Conservation (phyloP, 768 basidiomycete genomes). For the Hebeloma cylindrosporum region DNA sequence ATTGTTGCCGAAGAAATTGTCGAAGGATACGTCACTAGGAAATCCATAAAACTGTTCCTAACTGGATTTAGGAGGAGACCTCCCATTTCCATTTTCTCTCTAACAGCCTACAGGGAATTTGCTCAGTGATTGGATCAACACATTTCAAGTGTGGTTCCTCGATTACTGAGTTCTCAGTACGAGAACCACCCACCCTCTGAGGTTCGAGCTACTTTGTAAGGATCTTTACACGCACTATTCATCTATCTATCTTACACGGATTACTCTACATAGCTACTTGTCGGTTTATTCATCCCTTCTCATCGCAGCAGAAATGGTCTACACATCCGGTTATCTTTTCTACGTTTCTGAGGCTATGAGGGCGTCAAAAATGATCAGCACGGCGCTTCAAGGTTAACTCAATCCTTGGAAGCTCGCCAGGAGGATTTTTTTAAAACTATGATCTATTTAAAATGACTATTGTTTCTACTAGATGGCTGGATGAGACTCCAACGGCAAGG, state of each 20-base stretch:
- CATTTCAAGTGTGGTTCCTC: conserved; percentile 41
- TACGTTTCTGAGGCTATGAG: conserved; percentile 40
- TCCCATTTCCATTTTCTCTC: conserved; percentile 32
- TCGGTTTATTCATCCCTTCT: conserved; percentile 34
- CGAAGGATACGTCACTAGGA: conserved; percentile 29
- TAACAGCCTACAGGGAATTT: conserved; percentile 26
- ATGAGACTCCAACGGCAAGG: conserved; percentile 17
- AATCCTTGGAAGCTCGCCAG: conserved; percentile 15
- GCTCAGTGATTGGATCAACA: conserved; percentile 23
- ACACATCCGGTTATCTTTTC: conserved; percentile 31
- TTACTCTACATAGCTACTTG: conserved; percentile 7
- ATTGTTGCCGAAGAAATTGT: conserved; percentile 62
- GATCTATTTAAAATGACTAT: not conserved
- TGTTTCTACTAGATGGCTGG: conserved; percentile 30
- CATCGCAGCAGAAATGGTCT: conserved; percentile 41
- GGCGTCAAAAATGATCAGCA: conserved; percentile 4
- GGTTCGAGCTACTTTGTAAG: conserved; percentile 38
- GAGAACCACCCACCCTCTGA: conserved; percentile 30
- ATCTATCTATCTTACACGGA: not conserved
- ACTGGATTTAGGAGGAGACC: conserved; percentile 34
- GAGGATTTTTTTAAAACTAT: conserved; percentile 4
- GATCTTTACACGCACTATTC: conserved; percentile 7
- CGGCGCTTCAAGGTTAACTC: conserved; percentile 8
- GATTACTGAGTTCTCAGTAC: conserved; percentile 48
- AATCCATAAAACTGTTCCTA: conserved; percentile 36